Percentiles rank a stretch among this genome's conserved stretches.
These are phyloP conservation scores for Fonsecaea erecta DNA, from an alignment of 2,329 filamentous ascomycete species.

Conservation along the genomic window DNA sequence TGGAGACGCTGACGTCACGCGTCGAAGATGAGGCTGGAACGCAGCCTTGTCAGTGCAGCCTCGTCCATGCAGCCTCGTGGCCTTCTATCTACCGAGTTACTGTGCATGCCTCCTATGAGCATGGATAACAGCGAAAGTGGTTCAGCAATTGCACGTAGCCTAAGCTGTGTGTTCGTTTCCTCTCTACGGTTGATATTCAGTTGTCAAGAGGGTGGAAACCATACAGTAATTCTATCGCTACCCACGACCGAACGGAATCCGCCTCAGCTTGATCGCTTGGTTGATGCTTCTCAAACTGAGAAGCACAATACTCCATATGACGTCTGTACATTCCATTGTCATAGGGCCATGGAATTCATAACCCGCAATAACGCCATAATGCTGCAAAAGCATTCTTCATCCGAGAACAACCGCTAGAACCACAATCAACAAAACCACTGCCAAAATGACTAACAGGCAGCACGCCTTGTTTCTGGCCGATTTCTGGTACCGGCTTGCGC, in stretches of 20 bases:
- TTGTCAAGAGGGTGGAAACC: background rate
- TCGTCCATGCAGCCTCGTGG: background rate
- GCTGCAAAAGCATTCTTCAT: slow-evolving; percentile 15
- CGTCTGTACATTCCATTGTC: slow-evolving; percentile 14
- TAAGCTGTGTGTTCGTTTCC: background rate
- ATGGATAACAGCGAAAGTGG: background rate
- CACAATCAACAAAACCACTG: slow-evolving; percentile 86
- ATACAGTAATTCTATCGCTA: background rate
- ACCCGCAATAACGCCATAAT: slow-evolving; percentile 6
- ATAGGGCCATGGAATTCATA: background rate
- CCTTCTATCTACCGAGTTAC: too few relatives aligned
- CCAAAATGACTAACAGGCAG: slow-evolving; percentile 84
- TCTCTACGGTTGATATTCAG: background rate
- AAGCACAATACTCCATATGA: background rate
- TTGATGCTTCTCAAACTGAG: background rate
- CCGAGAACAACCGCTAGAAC: slow-evolving; percentile 83
- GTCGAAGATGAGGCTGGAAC: slow-evolving; percentile 17
- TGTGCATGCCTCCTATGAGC: too few relatives aligned
- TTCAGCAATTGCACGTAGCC: background rate
- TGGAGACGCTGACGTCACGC: slow-evolving; percentile 24
- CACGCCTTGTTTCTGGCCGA: slow-evolving; percentile 93
- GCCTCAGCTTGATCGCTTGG: background rate
- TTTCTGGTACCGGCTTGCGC: slow-evolving; percentile 90
- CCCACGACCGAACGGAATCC: background rate
- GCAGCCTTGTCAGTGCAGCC: slow-evolving; percentile 12